Evolutionary conservation across 2,329 filamentous ascomycete species (phyloP).

Genomic region (Leptodontidium sp.): DNA sequence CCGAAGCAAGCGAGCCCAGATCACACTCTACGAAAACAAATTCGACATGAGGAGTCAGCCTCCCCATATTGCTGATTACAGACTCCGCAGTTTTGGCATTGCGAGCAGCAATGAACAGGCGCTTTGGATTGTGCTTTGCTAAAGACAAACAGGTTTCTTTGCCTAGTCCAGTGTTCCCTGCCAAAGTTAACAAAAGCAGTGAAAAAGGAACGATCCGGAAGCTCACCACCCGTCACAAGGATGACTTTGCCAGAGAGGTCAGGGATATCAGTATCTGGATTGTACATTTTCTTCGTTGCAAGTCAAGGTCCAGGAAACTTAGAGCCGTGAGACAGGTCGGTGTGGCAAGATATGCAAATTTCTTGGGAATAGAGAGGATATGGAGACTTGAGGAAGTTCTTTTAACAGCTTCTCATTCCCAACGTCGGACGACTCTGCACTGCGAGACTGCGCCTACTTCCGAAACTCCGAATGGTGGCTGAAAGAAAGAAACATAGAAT

Average conservation of each 20-base stretch:
- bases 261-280: slow-evolving; percentile 48
- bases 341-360: neutral
- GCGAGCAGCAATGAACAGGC: slow-evolving; percentile 49
- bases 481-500: neutral
- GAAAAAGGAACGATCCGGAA: neutral
- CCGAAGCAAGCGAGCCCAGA: slow-evolving; percentile 52
- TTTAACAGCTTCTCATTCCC: neutral
- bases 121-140: slow-evolving; percentile 49
- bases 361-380: neutral
- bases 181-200: neutral
- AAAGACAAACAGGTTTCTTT: slow-evolving; percentile 50
- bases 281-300: slow-evolving; percentile 37
- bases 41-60: slow-evolving; percentile 5
- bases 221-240: slow-evolving; percentile 54
- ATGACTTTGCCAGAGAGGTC: slow-evolving; percentile 51
- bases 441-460: neutral
- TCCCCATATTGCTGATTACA: slow-evolving; percentile 26
- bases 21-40: slow-evolving; percentile 45
- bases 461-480: neutral
- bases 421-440: neutral
- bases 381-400: neutral
- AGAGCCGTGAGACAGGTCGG: neutral
- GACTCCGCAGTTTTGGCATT: slow-evolving; percentile 48
- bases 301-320: neutral
- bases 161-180: slow-evolving; percentile 52